Percentiles rank a stretch among this genome's conserved stretches.
Evolutionary conservation across 129 eudicot species (phyloP).

Genomic region (Lonicera japonica): DNA sequence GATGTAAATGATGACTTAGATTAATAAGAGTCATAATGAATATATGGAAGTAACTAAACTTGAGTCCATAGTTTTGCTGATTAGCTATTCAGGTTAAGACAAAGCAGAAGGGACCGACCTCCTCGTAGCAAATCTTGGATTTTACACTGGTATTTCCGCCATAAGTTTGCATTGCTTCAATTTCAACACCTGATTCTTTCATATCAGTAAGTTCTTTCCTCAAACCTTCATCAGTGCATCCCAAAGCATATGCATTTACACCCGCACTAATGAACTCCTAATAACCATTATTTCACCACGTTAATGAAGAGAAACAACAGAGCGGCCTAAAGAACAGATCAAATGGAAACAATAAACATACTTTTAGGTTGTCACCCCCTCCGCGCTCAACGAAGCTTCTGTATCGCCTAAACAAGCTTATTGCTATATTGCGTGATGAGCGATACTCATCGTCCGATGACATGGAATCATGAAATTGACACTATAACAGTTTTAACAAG

Average conservation of each 20-base stretch:
- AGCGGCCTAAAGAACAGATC: not conserved
- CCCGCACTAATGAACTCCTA: conserved; percentile 97
- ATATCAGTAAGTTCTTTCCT: conserved; percentile 71
- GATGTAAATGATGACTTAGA: not conserved
- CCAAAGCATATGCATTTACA: conserved; percentile 90
- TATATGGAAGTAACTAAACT: not conserved
- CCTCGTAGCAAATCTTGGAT: conserved; percentile 65
- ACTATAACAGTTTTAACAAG: conserved; percentile 29
- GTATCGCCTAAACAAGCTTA: conserved; percentile 80
- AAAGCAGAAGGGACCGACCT: conserved; percentile 37
- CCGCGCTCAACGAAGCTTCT: conserved; percentile 73
- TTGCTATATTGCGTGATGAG: conserved; percentile 90
- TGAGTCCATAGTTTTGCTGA: no score
- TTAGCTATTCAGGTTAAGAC: not conserved
- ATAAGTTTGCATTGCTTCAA: conserved; percentile 66
- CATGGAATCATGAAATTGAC: conserved; percentile 55
- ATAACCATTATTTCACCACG: conserved; percentile 12
- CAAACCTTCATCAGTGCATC: conserved; percentile 81
- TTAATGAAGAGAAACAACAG: conserved; percentile 4
- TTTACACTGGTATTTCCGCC: conserved; percentile 70
- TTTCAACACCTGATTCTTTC: conserved; percentile 72
- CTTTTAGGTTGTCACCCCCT: conserved; percentile 90
- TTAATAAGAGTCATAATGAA: not conserved
- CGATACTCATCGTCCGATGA: conserved; percentile 88
- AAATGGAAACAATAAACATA: conserved; percentile 25